These are phyloP conservation scores for Nakaseomyces kungkrabaensis DNA, from an alignment of 1,139 yeast genomes.

Conservation along the genomic window DNA sequence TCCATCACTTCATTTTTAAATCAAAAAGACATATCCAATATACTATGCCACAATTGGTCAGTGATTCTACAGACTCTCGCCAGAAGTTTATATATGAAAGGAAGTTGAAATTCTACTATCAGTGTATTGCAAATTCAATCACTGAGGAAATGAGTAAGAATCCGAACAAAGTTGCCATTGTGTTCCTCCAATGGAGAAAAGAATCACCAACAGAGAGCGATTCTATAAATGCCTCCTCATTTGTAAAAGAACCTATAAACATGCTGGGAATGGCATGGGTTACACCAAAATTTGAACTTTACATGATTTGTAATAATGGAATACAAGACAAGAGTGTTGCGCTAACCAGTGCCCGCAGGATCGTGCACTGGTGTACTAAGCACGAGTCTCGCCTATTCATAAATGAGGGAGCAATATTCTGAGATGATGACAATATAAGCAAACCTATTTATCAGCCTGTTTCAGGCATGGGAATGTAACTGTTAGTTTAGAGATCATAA, in stretches of 20 bases:
- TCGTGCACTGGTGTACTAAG: slow-evolving; percentile 47
- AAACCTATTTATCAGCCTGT: no score
- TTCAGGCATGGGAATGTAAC: no score
- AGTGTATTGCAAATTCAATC: slow-evolving; percentile 18
- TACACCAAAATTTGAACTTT: slow-evolving; percentile 48
- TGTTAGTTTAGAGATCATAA: neutral
- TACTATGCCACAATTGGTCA: slow-evolving; percentile 30
- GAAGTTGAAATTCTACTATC: slow-evolving; percentile 22
- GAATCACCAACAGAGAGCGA: slow-evolving; percentile 11
- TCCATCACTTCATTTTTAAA: slow-evolving; percentile 75
- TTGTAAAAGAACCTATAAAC: slow-evolving; percentile 24
- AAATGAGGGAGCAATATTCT: slow-evolving; percentile 50
- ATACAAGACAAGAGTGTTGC: slow-evolving; percentile 38
- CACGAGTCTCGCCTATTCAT: slow-evolving; percentile 52
- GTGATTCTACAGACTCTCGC: neutral
- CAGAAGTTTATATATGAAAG: slow-evolving; percentile 11
- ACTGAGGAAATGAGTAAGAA: slow-evolving; percentile 21
- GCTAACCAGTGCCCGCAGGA: slow-evolving; percentile 42
- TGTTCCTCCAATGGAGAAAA: slow-evolving; percentile 31
- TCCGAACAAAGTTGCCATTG: slow-evolving; percentile 17
- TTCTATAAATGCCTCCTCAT: slow-evolving; percentile 7
- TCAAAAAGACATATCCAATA: slow-evolving; percentile 54
- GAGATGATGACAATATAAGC: slow-evolving; percentile 1
- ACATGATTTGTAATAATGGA: slow-evolving; percentile 43
- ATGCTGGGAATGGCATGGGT: slow-evolving; percentile 46